phyloP scores from a whole-genome alignment of 176 grass and related monocot genomes.

The Puya raimondii region DNA sequence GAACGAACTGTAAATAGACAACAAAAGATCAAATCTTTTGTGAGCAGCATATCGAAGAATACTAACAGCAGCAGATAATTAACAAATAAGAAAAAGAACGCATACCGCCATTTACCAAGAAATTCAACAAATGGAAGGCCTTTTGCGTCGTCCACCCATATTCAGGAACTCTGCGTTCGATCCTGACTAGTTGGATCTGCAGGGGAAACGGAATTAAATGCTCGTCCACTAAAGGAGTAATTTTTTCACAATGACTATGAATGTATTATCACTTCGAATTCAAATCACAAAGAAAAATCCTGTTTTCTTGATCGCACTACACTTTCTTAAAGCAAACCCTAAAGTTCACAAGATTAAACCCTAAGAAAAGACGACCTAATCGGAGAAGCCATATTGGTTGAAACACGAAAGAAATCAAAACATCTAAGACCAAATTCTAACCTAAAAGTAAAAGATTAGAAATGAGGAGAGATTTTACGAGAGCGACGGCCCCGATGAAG shows the following conservation, averaged over 20 bases:
- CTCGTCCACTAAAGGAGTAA: too few species aligned
- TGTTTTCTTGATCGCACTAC: too few species aligned
- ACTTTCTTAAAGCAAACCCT: too few species aligned
- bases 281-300: neutral
- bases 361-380: too few species aligned
- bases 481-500: slow-evolving; percentile 50
- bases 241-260: neutral
- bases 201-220: neutral
- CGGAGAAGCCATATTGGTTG: too few species aligned
- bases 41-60: neutral
- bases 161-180: slow-evolving; percentile 91
- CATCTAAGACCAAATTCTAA: too few species aligned
- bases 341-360: too few species aligned
- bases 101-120: slow-evolving; percentile 69
- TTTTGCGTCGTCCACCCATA: slow-evolving; percentile 98
- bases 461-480: slow-evolving; percentile 27
- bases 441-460: too few species aligned
- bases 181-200: slow-evolving; percentile 97
- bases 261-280: neutral
- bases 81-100: slow-evolving; percentile 1
- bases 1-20: slow-evolving; percentile 52
- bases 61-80: neutral
- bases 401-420: too few species aligned
- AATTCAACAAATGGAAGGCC: slow-evolving; percentile 97
- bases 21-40: neutral